A percentile compares a stretch with the other conserved stretches of the same genome.
phyloP scores from a whole-genome alignment of 176 grass and related monocot species.

The Lolium multiflorum region DNA sequence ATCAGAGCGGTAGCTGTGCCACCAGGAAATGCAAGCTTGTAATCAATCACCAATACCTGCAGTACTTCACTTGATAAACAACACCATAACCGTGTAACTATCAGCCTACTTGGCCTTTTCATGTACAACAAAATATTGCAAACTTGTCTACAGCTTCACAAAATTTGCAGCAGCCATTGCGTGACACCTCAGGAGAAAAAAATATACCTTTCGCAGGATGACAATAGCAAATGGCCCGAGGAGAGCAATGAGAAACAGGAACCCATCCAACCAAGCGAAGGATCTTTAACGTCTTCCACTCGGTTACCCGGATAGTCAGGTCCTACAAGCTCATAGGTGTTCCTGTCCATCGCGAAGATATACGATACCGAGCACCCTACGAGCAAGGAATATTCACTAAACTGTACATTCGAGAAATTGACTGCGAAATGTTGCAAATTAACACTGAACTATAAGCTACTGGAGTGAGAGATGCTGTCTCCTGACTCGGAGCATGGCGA shows the following conservation, averaged over 20 bases:
- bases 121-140: too few relatives aligned
- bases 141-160: neutral
- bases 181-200: neutral
- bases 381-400: neutral
- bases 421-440: neutral
- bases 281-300: slow-evolving; percentile 45
- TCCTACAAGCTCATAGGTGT: slow-evolving; percentile 49
- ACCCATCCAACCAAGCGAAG: slow-evolving; percentile 56
- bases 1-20: slow-evolving; percentile 56
- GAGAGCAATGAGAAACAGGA: slow-evolving; percentile 48
- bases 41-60: slow-evolving; percentile 62
- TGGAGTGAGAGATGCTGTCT: too few relatives aligned
- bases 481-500: neutral
- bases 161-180: neutral
- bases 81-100: neutral
- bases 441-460: neutral
- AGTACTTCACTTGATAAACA: slow-evolving; percentile 25
- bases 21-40: slow-evolving; percentile 57
- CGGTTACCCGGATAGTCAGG: slow-evolving; percentile 53
- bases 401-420: neutral
- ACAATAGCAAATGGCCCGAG: slow-evolving; percentile 58
- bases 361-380: slow-evolving; percentile 48
- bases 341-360: slow-evolving; percentile 54
- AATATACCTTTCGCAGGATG: slow-evolving; percentile 48
- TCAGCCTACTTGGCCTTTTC: neutral